Evolutionary conservation across 2,329 filamentous ascomycete genomes (phyloP).

Genomic region (Botrytis fragariae): DNA sequence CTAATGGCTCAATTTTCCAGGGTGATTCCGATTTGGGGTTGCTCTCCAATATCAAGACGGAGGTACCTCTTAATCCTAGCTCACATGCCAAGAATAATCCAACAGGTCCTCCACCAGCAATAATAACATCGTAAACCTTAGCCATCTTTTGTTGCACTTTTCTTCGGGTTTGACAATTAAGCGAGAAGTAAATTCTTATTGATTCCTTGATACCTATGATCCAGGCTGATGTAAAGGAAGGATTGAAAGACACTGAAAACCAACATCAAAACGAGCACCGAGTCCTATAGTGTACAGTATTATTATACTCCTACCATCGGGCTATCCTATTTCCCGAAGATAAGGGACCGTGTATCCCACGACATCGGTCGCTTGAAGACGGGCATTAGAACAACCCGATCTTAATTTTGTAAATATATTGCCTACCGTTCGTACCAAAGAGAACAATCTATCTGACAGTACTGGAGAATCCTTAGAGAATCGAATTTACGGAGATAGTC

Average conservation of each 20-base stretch:
- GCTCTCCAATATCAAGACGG: background rate
- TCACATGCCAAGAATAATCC: background rate
- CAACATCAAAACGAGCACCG: background rate
- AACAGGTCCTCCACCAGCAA: background rate
- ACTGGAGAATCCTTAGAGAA: background rate
- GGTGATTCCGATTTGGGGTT: background rate
- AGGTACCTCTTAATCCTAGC: background rate
- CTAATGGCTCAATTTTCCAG: background rate
- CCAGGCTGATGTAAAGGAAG: background rate
- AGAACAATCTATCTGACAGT: background rate
- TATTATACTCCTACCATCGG: background rate
- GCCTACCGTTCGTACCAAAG: background rate
- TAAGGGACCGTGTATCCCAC: background rate
- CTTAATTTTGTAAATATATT: background rate
- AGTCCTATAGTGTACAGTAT: background rate
- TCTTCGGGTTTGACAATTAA: background rate
- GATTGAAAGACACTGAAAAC: background rate
- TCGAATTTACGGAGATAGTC: background rate
- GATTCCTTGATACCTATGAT: background rate
- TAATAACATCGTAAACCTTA: background rate
- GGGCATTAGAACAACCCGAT: background rate
- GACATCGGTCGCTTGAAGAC: background rate
- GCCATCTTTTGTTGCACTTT: background rate
- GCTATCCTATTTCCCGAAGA: background rate
- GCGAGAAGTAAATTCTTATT: background rate